These are phyloP conservation scores for Diutina pseudorugosa DNA, from an alignment of 1,139 yeast species.

Conservation along the genomic window DNA sequence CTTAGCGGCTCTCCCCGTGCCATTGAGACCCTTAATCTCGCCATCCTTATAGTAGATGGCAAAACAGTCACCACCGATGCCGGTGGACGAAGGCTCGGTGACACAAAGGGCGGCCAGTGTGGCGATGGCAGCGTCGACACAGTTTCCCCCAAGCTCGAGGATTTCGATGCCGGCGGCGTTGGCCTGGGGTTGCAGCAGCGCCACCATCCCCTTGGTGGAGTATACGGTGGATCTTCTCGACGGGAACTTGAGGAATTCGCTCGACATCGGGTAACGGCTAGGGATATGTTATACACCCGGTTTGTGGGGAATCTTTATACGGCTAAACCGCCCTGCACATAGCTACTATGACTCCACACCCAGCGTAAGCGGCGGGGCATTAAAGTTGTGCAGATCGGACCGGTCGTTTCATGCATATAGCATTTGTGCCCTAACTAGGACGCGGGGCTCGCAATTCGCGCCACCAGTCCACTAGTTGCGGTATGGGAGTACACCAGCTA, in stretches of 20 bases:
- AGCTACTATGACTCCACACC: neutral
- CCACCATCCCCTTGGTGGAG: conserved; percentile 62
- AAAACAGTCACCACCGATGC: conserved; percentile 79
- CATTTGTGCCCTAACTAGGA: neutral
- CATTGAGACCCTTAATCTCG: conserved; percentile 46
- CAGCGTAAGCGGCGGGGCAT: neutral
- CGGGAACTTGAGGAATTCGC: conserved; percentile 15
- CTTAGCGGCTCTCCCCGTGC: conserved; percentile 62
- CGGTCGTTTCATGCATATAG: neutral
- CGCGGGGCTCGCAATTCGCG: neutral
- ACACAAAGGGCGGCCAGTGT: conserved; percentile 65
- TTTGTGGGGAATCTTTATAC: neutral
- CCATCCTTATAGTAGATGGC: conserved; percentile 46
- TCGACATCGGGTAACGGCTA: neutral
- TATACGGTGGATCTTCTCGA: conserved; percentile 72
- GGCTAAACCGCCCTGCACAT: neutral
- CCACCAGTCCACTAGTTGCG: neutral
- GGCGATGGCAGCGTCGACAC: conserved; percentile 74
- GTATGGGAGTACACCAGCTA: conserved; percentile 91
- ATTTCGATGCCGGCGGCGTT: conserved; percentile 62
- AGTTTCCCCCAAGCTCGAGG: conserved; percentile 63
- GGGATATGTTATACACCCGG: neutral
- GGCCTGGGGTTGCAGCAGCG: conserved; percentile 70
- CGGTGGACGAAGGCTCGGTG: conserved; percentile 68
- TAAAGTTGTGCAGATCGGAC: neutral